Conservation (phyloP, 176 grass and related monocot genomes). For the Metroxylon sagu region DNA sequence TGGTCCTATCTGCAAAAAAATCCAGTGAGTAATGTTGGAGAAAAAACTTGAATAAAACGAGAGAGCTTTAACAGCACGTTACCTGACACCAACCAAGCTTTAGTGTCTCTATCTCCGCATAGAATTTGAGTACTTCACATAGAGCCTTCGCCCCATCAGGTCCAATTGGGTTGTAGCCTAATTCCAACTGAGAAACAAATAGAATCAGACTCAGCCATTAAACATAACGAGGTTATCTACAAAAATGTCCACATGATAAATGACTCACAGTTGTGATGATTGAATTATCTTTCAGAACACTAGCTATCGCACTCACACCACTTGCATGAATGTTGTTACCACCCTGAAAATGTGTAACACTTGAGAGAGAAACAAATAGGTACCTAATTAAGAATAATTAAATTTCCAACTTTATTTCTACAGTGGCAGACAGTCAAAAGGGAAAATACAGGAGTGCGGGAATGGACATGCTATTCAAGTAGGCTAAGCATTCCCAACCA, state of each 20-base stretch:
- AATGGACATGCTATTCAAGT: too few species aligned
- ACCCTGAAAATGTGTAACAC: conserved; percentile 47
- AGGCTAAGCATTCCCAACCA: too few species aligned
- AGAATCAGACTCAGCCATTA: conserved; percentile 27
- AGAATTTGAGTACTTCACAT: conserved; percentile 84
- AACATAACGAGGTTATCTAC: background rate
- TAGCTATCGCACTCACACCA: conserved; percentile 63
- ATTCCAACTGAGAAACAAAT: conserved; percentile 59
- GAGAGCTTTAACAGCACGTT: conserved; percentile 3
- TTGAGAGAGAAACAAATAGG: background rate
- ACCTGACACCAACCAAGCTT: conserved; percentile 99
- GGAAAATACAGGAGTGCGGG: too few species aligned
- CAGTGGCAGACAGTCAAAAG: too few species aligned
- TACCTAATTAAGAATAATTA: too few species aligned
- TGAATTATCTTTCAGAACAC: conserved; percentile 77
- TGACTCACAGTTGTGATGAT: conserved; percentile 75
- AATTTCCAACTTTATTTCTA: too few species aligned
- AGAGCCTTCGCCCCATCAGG: conserved; percentile 68
- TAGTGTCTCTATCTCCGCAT: conserved; percentile 75
- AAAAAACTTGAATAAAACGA: background rate
- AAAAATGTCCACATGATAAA: conserved; percentile 15
- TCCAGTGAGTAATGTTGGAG: background rate
- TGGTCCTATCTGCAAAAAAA: conserved; percentile 69
- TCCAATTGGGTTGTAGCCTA: conserved; percentile 93
- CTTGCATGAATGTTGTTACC: conserved; percentile 94